Evolutionary conservation across 2,329 filamentous ascomycete genomes (phyloP), one percentile per base, ranked within the genome.

Genomic region (Passalora sequoiae): DNA sequence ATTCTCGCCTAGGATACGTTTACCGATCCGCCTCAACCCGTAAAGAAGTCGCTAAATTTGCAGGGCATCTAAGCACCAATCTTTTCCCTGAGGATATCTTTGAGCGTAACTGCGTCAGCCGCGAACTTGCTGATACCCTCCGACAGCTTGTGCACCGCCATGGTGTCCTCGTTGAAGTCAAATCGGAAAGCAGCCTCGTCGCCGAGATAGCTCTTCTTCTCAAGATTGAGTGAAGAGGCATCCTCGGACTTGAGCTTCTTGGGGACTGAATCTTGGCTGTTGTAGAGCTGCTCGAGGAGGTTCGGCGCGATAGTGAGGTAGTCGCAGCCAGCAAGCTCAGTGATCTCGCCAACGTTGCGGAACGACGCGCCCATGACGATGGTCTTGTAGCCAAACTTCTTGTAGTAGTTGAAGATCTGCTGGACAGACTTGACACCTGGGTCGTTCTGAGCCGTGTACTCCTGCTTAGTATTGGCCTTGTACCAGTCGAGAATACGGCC

Each of bases 41-140:
- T 31, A 44, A 44, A 27, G 35, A 33, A 44, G 32, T 13, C 27
- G 21, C 25, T 17, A 32, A 36, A 24, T 20, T 13, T 38, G 22
- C 28, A 19, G 13, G 12, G 16, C 27, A 44, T 46, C 38, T 54
- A 59, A 43, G 50, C 47, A 32, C 52, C 48, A 60, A 97, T 77
- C 86, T 96, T 97, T 72, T 81, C 71, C 78, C 84, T 84, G 65
- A 98, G 78, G 64, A 94, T 89, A 54, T 80, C 78, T 85, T 97
- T 97, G 61, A 98, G 83, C 48, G 88, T 94, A 57, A 89, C 74
- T 58, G 92, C 89, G 65, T 98, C 92, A 59, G 92, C 92, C 47
- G 92, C 91, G 65, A 98, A 98, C 77, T 96, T 96, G 78, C 87
- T 94, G 78, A 98, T 98, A 73, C 92, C 92, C 75, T 98, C 92